These are phyloP conservation scores for Diplogelasinospora grovesii DNA, from an alignment of 495 filamentous ascomycete genomes.

Conservation along the genomic window DNA sequence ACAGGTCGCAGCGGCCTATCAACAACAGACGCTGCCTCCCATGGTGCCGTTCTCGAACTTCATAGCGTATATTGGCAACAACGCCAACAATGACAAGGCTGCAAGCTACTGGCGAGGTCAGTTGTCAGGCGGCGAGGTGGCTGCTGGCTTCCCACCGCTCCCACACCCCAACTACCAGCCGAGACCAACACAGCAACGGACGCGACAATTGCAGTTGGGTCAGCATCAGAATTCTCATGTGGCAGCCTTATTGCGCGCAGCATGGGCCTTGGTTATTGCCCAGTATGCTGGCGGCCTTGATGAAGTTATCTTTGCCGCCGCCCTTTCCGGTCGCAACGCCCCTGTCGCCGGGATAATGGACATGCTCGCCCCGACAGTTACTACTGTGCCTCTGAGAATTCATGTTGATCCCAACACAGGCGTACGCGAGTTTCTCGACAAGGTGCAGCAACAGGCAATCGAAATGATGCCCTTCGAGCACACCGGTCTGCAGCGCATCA, in stretches of 20 bases:
- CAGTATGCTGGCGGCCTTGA: slow-evolving; percentile 22
- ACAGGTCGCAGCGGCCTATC: slow-evolving; percentile 15
- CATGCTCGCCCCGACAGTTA: slow-evolving; percentile 48
- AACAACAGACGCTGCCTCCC: slow-evolving; percentile 5
- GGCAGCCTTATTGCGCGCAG: slow-evolving; percentile 29
- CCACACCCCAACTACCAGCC: slow-evolving; percentile 16
- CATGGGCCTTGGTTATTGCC: slow-evolving; percentile 32
- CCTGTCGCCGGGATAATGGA: slow-evolving; percentile 38
- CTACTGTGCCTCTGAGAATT: slow-evolving; percentile 52
- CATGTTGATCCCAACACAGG: slow-evolving; percentile 20
- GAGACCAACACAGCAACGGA: slow-evolving; percentile 13
- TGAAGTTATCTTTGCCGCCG: slow-evolving; percentile 48
- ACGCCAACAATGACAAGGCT: slow-evolving; percentile 6
- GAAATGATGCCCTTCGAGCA: slow-evolving; percentile 51
- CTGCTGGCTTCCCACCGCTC: slow-evolving; percentile 22
- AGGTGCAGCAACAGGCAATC: slow-evolving; percentile 42
- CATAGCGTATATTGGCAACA: slow-evolving; percentile 14
- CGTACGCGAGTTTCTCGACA: slow-evolving; percentile 28
- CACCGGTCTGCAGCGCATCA: slow-evolving; percentile 55
- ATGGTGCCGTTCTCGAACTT: slow-evolving; percentile 19
- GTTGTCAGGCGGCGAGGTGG: too few species aligned
- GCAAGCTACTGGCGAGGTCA: slow-evolving; percentile 17
- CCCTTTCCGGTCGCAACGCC: slow-evolving; percentile 42
- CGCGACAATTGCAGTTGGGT: slow-evolving; percentile 2
- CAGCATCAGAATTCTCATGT: slow-evolving; percentile 12